Percentiles rank a stretch among this genome's conserved stretches.
Evolutionary conservation across 257 asterid genomes (phyloP).

Genomic region (Buddleja alternifolia): DNA sequence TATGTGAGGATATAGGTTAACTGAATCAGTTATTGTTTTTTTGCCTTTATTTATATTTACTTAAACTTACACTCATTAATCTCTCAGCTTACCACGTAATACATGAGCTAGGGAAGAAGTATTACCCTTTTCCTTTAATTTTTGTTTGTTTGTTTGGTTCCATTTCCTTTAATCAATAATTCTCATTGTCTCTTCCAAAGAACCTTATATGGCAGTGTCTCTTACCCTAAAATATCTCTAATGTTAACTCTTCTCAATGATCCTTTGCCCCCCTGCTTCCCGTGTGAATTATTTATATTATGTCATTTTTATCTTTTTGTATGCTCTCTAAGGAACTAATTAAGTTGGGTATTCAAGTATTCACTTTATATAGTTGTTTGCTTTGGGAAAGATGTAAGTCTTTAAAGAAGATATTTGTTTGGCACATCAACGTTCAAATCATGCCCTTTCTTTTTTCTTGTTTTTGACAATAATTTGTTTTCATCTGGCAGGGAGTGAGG

Average conservation of each 20-base stretch:
- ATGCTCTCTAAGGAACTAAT: background rate
- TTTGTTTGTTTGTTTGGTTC: too few relatives aligned
- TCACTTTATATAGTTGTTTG: slow-evolving; percentile 13
- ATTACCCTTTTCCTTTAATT: background rate
- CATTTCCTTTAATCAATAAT: too few relatives aligned
- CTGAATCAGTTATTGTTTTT: background rate
- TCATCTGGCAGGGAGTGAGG: slow-evolving; percentile 79
- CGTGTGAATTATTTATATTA: background rate
- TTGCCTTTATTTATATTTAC: too few relatives aligned
- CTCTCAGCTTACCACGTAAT: background rate
- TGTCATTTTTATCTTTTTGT: background rate
- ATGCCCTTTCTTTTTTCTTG: background rate
- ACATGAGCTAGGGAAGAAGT: background rate
- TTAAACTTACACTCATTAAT: slow-evolving; percentile 9
- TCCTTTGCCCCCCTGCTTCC: slow-evolving; percentile 3
- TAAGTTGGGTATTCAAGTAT: slow-evolving; percentile 3
- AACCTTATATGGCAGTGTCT: slow-evolving; percentile 2
- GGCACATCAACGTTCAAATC: slow-evolving; percentile 19
- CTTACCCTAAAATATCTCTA: background rate
- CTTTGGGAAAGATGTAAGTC: background rate
- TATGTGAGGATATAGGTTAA: slow-evolving; percentile 3
- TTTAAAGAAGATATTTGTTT: slow-evolving; percentile 15
- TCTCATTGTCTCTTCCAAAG: background rate
- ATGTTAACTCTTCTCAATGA: background rate
- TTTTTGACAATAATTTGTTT: slow-evolving; percentile 21